Percentiles rank a stretch among this genome's conserved stretches.
phyloP scores from a whole-genome alignment of 1,139 yeast genomes.

The Scheffersomyces parashehatae region DNA sequence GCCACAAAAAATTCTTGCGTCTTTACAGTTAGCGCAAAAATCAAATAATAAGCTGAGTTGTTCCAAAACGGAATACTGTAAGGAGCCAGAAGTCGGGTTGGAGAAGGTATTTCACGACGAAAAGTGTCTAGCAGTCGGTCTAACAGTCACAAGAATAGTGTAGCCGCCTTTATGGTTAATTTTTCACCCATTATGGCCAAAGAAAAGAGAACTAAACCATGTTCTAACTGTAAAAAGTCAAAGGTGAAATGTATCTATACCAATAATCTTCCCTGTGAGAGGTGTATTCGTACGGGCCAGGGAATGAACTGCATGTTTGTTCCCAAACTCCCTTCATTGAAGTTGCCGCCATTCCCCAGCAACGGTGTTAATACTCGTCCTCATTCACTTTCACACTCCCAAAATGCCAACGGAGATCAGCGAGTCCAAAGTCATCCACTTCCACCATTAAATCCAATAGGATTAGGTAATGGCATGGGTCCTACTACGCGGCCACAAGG shows the following conservation, averaged over 20 bases:
- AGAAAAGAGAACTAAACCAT: conserved; percentile 58
- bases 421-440: conserved; percentile 14
- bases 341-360: conserved; percentile 31
- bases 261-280: conserved; percentile 53
- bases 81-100: too few relatives aligned
- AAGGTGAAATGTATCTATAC: conserved; percentile 62
- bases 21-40: too few relatives aligned
- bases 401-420: background rate
- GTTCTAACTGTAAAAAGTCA: conserved; percentile 61
- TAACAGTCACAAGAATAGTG: too few relatives aligned
- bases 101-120: too few relatives aligned
- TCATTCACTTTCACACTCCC: background rate
- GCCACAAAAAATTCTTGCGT: too few relatives aligned
- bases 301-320: conserved; percentile 54
- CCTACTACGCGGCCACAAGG: conserved; percentile 1
- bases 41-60: too few relatives aligned
- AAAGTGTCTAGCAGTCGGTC: too few relatives aligned
- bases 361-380: conserved; percentile 2
- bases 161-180: too few relatives aligned
- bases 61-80: too few relatives aligned
- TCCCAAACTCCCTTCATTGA: conserved; percentile 50
- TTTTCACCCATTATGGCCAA: conserved; percentile 27
- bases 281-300: conserved; percentile 54
- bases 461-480: background rate
- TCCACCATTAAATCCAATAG: conserved; percentile 17